Evolutionary conservation across 805 yeast species (phyloP).

Genomic region (Yarrowia sp.): DNA sequence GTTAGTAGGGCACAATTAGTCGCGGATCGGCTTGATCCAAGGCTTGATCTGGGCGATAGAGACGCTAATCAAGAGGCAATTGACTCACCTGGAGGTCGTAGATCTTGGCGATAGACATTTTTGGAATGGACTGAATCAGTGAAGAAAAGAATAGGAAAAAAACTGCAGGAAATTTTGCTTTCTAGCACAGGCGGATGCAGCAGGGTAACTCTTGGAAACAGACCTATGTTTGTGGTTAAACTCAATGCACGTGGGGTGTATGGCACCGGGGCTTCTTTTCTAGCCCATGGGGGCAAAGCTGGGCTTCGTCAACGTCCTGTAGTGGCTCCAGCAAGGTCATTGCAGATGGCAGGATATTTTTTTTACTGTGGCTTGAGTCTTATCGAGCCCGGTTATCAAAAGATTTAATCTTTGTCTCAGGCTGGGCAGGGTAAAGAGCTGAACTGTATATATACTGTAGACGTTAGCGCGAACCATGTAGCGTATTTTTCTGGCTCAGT

Average conservation of each 20-base stretch:
- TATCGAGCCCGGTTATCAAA: not conserved
- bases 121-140: constrained; percentile 13
- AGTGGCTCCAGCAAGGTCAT: no score
- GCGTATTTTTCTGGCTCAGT: not conserved
- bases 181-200: constrained; percentile 10
- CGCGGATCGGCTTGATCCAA: not conserved
- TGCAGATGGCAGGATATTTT: no score
- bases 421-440: not conserved
- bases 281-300: no score
- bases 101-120: constrained; percentile 25
- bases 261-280: no score
- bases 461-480: not conserved
- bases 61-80: no score
- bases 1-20: not conserved
- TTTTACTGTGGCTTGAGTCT: constrained; percentile 18
- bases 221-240: constrained; percentile 20
- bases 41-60: no score
- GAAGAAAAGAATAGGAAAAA: constrained; percentile 24
- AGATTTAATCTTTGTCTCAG: not conserved
- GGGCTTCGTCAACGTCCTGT: no score
- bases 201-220: not conserved
- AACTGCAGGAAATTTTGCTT: constrained; percentile 9
- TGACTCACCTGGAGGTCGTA: constrained; percentile 25
- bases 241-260: constrained; percentile 15
- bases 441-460: no score